phyloP scores from a whole-genome alignment of 768 basidiomycete genomes.

The Termitomyces sp. region DNA sequence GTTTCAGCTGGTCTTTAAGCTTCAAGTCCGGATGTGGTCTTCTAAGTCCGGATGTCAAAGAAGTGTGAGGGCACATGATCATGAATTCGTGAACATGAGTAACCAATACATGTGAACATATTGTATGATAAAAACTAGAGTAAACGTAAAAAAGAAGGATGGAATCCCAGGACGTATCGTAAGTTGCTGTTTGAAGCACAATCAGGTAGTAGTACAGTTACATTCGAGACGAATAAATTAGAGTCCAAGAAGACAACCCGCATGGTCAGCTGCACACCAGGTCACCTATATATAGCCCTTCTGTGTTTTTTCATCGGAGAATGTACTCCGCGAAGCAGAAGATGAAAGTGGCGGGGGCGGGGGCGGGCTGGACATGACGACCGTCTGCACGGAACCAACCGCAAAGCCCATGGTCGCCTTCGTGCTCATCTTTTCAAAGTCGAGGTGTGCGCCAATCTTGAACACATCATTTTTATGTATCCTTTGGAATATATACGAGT shows the following conservation, averaged over 20 bases:
- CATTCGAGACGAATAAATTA: background rate
- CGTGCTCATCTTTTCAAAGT: conserved; percentile 47
- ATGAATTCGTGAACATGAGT: background rate
- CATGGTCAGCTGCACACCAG: background rate
- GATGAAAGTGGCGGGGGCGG: conserved; percentile 9
- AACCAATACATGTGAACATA: background rate
- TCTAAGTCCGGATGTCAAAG: too few relatives aligned
- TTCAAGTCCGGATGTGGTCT: too few relatives aligned
- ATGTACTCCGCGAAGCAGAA: background rate
- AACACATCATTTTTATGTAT: conserved; percentile 64
- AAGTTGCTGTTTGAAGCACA: background rate
- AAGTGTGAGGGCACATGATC: background rate
- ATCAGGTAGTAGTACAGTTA: conserved; percentile 9
- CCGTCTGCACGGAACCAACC: conserved; percentile 35
- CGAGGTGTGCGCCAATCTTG: conserved; percentile 54
- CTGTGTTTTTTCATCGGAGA: conserved; percentile 12
- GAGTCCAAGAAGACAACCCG: background rate
- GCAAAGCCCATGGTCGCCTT: conserved; percentile 51
- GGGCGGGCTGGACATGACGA: conserved; percentile 15
- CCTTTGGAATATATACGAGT: conserved; percentile 59
- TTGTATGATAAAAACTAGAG: conserved; percentile 2
- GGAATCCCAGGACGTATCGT: conserved; percentile 4
- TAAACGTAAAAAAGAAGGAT: conserved; percentile 5
- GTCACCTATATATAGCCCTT: conserved; percentile 7
- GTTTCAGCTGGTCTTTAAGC: too few relatives aligned